Base-by-base conservation (phyloP, 345 rosid genomes). In the Excoecaria cochinchinensis region DNA sequence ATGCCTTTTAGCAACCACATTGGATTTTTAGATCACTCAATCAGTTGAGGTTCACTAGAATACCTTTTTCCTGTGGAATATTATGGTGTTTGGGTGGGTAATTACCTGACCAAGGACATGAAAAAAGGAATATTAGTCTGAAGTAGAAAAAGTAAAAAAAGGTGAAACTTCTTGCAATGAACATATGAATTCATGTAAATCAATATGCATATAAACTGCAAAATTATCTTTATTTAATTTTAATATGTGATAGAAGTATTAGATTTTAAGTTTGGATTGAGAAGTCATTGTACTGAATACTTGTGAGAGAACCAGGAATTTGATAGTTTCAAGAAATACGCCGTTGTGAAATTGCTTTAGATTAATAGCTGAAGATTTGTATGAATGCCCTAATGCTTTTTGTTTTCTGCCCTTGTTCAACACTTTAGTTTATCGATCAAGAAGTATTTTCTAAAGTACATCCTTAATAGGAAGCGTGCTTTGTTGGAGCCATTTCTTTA, bases 191-290 rank as follows among this genome's bases (percentile, higher is more conserved):
- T 9, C 70, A n/a, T 48, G 57, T 15, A 12, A 68, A 47, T 68
- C 39, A 48, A 14, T 31, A 48, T 48, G n/a, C 21, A 46, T 22
- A 22, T 50, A 0, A 50, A 14, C 19, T 24, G 16, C 0, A 46
- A 11, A 17, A 24, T 39, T 50, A 8, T 17, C 25, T 24, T 15
- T 39, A 17, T 78, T 42, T 58, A 1, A 67, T 50, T 42, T 9
- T 4, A 55, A 70, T 46, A 21, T 56, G 39, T 10, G 60, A 47
- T 73, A n/a, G 63, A 67, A 67, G 25, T 48, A 68, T 69, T 61
- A 36, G 47, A 65, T 60, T 63, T 55, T 46, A 61, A 52, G 55
- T 31, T 31, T 53, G 70, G 67, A 60, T 64, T 39, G 50, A 67
- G 6, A 72, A 65, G 36, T 50, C 51, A 16, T 52, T 4, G 48